Evolutionary conservation across 2,329 filamentous ascomycete species (phyloP).

Genomic region (Lasiodiplodia theobromae): DNA sequence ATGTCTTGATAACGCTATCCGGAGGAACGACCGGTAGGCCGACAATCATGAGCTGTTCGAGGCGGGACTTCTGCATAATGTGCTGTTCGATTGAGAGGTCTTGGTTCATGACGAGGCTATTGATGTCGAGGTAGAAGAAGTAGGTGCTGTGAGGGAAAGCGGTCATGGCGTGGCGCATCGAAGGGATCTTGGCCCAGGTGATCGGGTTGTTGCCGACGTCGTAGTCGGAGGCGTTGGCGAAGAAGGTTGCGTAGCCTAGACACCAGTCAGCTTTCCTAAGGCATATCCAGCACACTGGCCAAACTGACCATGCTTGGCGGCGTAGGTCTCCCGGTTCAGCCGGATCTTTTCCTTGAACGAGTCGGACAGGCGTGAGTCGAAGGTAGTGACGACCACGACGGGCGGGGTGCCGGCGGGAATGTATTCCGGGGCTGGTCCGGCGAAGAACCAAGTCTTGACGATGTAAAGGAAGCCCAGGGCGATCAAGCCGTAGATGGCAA

Average conservation of each 20-base stretch:
- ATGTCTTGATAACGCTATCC: conserved; percentile 96
- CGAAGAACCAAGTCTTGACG: conserved; percentile 53
- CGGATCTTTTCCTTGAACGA: conserved; percentile 76
- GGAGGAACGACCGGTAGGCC: conserved; percentile 89
- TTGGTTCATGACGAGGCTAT: conserved; percentile 89
- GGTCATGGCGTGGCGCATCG: conserved; percentile 87
- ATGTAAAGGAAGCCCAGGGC: conserved; percentile 69
- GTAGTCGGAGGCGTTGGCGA: conserved; percentile 80
- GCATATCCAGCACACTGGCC: background rate
- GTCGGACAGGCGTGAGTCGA: conserved; percentile 73
- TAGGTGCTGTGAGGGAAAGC: conserved; percentile 77
- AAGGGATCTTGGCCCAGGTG: conserved; percentile 81
- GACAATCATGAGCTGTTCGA: conserved; percentile 83
- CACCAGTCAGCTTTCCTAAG: conserved; percentile 11
- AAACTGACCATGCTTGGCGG: conserved; percentile 78
- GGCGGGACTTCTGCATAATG: conserved; percentile 69
- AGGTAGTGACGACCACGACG: conserved; percentile 82
- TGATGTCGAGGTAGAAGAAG: conserved; percentile 86
- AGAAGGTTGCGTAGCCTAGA: conserved; percentile 84
- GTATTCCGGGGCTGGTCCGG: conserved; percentile 7
- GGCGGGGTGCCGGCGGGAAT: conserved; percentile 42
- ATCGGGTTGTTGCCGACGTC: conserved; percentile 64
- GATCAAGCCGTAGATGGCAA: conserved; percentile 61
- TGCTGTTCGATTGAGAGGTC: conserved; percentile 71
- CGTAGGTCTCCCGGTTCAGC: conserved; percentile 85